These are phyloP conservation scores for Pascua guehoae DNA, from an alignment of 1,284 basidiomycete genomes.

Conservation along the genomic window DNA sequence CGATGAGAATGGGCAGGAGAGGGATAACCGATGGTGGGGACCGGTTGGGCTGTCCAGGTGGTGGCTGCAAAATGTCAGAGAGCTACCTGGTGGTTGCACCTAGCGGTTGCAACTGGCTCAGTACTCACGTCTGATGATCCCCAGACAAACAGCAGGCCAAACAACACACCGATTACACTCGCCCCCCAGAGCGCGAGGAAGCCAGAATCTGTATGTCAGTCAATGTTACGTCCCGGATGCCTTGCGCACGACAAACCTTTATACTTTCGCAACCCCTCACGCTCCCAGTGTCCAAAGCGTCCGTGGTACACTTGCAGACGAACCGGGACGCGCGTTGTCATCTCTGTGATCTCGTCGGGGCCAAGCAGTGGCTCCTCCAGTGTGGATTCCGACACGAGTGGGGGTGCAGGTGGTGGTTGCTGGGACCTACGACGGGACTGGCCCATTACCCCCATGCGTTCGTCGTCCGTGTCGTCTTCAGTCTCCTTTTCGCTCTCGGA, in stretches of 20 bases:
- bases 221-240: neutral
- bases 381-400: constrained; percentile 2
- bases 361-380: constrained; percentile 38
- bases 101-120: neutral
- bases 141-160: constrained; percentile 47
- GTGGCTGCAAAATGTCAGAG: neutral
- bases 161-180: constrained; percentile 36
- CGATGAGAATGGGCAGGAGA: constrained; percentile 75
- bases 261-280: constrained; percentile 45
- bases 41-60: constrained; percentile 1
- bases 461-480: constrained; percentile 30
- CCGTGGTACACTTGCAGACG: constrained; percentile 47
- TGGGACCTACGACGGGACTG: constrained; percentile 16
- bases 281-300: constrained; percentile 46
- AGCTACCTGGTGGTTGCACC: no score
- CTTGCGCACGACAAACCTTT: constrained; percentile 34
- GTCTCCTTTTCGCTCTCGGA: constrained; percentile 40
- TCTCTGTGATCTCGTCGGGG: constrained; percentile 28
- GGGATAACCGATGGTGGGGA: constrained; percentile 57
- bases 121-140: constrained; percentile 44
- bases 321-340: constrained; percentile 28
- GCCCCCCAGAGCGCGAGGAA: constrained; percentile 46
- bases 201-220: constrained; percentile 32
- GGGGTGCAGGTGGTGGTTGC: neutral
- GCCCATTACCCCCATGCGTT: constrained; percentile 28